A percentile compares a stretch with the other conserved stretches of the same genome.
These are phyloP conservation scores for Penicillium atrosanguineum DNA, from an alignment of 495 filamentous ascomycete species.

Conservation along the genomic window DNA sequence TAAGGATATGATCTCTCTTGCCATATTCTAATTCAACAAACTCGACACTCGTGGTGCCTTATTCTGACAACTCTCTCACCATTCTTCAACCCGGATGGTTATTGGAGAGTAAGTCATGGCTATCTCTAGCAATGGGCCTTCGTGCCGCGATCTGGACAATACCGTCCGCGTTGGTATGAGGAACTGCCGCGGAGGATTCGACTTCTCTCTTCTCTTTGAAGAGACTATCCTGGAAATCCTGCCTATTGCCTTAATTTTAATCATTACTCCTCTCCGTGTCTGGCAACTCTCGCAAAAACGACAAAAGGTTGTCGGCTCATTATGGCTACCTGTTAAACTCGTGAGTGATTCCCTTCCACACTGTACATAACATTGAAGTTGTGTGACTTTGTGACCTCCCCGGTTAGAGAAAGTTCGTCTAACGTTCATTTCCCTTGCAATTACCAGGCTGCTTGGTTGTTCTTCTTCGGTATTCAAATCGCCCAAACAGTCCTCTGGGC, in stretches of 20 bases:
- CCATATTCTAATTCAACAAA: conserved; percentile 7
- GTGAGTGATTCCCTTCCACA: conserved; percentile 24
- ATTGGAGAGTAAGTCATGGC: conserved; percentile 28
- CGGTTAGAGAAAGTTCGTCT: conserved; percentile 1
- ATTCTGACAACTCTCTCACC: conserved; percentile 10
- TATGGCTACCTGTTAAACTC: conserved; percentile 41
- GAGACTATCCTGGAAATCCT: conserved; percentile 52
- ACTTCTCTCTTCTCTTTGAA: conserved; percentile 63
- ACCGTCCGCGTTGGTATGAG: conserved; percentile 41
- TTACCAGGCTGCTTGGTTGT: conserved; percentile 38
- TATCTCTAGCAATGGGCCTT: conserved; percentile 19
- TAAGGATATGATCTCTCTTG: conserved; percentile 7
- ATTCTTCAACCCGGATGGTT: conserved; percentile 18
- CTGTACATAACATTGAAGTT: background rate
- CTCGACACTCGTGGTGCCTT: conserved; percentile 14
- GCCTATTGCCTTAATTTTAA: conserved; percentile 47
- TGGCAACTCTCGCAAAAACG: conserved; percentile 41
- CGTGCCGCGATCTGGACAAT: conserved; percentile 40
- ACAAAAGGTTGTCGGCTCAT: conserved; percentile 44
- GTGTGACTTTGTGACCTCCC: background rate
- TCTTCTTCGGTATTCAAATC: conserved; percentile 43
- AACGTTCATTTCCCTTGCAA: background rate
- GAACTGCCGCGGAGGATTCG: conserved; percentile 51
- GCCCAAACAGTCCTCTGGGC: conserved; percentile 50
- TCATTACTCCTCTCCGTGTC: conserved; percentile 45